These are phyloP conservation scores for Crithidia bombi DNA, from an alignment of 208 protist genomes.

Conservation along the genomic window DNA sequence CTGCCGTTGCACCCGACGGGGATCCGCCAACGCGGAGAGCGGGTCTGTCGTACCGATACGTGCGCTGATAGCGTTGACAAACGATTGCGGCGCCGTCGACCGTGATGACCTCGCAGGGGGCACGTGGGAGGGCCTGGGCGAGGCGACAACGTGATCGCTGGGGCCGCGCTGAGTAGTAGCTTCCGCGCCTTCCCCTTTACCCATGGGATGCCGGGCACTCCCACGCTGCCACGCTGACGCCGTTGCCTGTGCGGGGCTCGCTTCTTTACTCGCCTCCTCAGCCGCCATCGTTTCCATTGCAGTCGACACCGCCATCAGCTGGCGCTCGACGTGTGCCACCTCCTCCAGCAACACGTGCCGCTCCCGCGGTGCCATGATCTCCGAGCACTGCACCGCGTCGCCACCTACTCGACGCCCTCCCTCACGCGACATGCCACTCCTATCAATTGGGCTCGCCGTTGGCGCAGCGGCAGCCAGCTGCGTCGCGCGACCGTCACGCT, in stretches of 20 bases:
- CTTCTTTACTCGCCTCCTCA: no score
- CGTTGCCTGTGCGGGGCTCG: background rate
- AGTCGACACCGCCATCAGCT: constrained; percentile 10
- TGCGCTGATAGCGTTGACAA: background rate
- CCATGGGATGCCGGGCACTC: background rate
- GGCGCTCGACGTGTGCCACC: constrained; percentile 37
- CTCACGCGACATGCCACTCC: background rate
- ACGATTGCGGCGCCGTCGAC: background rate
- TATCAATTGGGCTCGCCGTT: background rate
- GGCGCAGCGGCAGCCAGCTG: background rate
- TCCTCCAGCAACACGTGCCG: constrained; percentile 34
- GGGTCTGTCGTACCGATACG: background rate
- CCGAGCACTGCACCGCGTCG: constrained; percentile 6
- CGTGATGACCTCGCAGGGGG: background rate
- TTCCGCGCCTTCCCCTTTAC: background rate
- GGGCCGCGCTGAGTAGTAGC: background rate
- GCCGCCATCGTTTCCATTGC: background rate
- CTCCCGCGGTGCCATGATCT: constrained; percentile 39
- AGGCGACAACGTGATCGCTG: constrained; percentile 2
- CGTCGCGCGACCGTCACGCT: constrained; percentile 19
- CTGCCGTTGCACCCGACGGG: background rate
- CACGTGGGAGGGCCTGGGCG: background rate
- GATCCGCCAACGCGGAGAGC: constrained; percentile 8
- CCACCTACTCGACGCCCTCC: background rate
- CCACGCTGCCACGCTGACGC: background rate